phyloP scores from a whole-genome alignment of 2,329 filamentous ascomycete species.

The Aspergillus cejpii region DNA sequence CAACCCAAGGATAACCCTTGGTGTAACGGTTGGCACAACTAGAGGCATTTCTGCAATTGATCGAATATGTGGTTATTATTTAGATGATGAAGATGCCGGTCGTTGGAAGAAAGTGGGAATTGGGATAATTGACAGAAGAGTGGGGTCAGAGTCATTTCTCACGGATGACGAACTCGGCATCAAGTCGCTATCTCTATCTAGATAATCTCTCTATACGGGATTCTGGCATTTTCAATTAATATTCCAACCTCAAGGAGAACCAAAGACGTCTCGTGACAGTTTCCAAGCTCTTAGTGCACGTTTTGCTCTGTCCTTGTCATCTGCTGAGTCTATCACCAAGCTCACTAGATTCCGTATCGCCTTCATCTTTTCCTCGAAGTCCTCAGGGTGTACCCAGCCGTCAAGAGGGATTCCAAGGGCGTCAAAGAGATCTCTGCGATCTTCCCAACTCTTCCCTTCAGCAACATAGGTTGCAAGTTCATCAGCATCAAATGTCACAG shows the following conservation, averaged over 20 bases:
- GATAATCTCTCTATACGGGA: background rate
- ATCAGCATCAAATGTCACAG: conserved; percentile 12
- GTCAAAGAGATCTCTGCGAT: conserved; percentile 11
- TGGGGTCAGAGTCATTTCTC: background rate
- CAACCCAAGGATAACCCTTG: conserved; percentile 71
- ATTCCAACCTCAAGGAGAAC: background rate
- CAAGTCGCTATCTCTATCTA: background rate
- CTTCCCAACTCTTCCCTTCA: conserved; percentile 14
- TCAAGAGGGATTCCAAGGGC: conserved; percentile 15
- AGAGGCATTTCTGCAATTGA: conserved; percentile 29
- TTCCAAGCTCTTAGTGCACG: conserved; percentile 16
- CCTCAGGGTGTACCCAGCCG: conserved; percentile 18
- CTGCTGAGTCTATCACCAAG: conserved; percentile 9
- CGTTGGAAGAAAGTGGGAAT: background rate
- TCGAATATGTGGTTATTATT: conserved; percentile 1
- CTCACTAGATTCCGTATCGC: conserved; percentile 13
- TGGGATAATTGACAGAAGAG: background rate
- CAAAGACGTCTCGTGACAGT: conserved; percentile 2
- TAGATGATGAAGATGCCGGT: background rate
- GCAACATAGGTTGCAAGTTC: conserved; percentile 15
- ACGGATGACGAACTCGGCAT: background rate
- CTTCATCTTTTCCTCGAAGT: conserved; percentile 15
- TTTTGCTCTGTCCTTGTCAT: conserved; percentile 13
- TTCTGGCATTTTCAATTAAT: background rate
- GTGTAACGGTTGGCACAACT: conserved; percentile 42